phyloP scores from a whole-genome alignment of 306 rosid genomes.

The Quercus glauca region DNA sequence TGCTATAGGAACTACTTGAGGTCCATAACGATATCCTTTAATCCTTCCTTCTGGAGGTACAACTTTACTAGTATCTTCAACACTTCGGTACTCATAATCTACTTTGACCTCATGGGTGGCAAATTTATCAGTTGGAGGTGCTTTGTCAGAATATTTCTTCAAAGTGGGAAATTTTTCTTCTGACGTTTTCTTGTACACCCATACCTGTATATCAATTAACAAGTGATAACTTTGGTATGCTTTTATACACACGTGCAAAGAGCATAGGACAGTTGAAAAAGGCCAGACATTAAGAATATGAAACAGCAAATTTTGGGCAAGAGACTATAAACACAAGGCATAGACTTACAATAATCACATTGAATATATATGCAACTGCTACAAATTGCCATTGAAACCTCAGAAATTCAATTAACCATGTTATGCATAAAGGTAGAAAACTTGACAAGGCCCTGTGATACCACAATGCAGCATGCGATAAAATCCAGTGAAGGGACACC shows the following conservation, averaged over 20 bases:
- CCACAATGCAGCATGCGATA: not conserved
- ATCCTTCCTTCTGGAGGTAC: conserved; percentile 91
- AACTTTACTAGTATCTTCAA: conserved; percentile 49
- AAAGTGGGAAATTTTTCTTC: conserved; percentile 88
- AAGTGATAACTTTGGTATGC: not conserved
- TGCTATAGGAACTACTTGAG: conserved; percentile 90
- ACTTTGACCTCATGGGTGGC: conserved; percentile 86
- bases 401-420: not conserved
- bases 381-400: not conserved
- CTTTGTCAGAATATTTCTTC: conserved; percentile 91
- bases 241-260: not conserved
- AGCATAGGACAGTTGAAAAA: not conserved
- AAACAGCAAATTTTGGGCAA: not conserved
- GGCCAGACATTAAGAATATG: not conserved
- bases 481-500: not conserved
- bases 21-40: conserved; percentile 91
- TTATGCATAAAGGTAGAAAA: not conserved
- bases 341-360: not conserved
- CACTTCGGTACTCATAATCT: conserved; percentile 71
- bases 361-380: not conserved
- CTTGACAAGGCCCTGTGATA: not conserved
- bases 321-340: not conserved
- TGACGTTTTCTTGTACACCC: conserved; percentile 91
- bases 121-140: conserved; percentile 64
- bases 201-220: conserved; percentile 49